phyloP scores from a whole-genome alignment of 768 basidiomycete genomes.

The Tephrocybe rancida region DNA sequence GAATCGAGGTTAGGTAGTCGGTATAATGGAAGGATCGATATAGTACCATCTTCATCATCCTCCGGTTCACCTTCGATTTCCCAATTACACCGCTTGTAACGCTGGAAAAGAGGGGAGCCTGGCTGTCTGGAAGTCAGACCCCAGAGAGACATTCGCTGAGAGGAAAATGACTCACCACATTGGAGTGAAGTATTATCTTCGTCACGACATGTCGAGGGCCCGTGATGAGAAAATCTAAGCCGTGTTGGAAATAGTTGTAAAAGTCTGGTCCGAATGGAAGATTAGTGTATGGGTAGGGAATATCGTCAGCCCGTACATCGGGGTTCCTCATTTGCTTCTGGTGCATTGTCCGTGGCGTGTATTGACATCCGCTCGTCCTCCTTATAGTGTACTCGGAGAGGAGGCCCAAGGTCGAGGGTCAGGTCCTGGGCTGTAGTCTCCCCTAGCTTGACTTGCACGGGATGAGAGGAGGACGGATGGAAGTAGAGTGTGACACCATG shows the following conservation, averaged over 20 bases:
- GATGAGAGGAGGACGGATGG: conserved; percentile 52
- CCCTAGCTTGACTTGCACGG: conserved; percentile 66
- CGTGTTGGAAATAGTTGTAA: conserved; percentile 93
- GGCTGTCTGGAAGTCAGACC: conserved; percentile 49
- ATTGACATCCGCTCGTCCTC: conserved; percentile 90
- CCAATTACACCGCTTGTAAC: conserved; percentile 93
- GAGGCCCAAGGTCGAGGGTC: conserved; percentile 76
- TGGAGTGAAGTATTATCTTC: conserved; percentile 89
- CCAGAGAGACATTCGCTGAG: background rate
- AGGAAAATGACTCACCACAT: conserved; percentile 60
- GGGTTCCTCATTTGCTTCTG: conserved; percentile 51
- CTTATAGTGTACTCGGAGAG: conserved; percentile 78
- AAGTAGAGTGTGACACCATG: conserved; percentile 74
- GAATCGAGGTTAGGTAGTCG: background rate
- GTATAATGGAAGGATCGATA: background rate
- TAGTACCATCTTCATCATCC: conserved; percentile 79
- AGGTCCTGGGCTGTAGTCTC: conserved; percentile 85
- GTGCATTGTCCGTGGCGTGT: conserved; percentile 53
- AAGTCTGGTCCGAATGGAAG: conserved; percentile 58
- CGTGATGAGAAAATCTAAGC: conserved; percentile 84
- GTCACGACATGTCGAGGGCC: conserved; percentile 69
- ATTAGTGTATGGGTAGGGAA: background rate
- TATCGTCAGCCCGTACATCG: conserved; percentile 40
- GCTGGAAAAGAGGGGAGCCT: conserved; percentile 86
- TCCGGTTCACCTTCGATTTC: conserved; percentile 79